Conservation (phyloP, 345 rosid species). For the Gossypium mustelinum region DNA sequence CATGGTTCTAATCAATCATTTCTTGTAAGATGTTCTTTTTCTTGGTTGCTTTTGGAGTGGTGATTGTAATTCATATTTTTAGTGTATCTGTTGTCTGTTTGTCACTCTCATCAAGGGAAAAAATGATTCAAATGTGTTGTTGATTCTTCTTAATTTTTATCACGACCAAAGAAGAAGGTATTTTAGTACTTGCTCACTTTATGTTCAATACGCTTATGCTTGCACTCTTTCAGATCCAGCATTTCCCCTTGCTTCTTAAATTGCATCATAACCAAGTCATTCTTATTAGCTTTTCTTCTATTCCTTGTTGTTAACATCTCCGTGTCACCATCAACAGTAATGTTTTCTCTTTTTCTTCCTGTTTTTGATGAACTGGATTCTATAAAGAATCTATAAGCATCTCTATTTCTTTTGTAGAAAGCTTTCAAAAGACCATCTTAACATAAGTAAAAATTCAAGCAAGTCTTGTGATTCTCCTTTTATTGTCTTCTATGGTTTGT, state of each 20-base stretch:
- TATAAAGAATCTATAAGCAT: neutral
- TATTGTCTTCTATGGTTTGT: neutral
- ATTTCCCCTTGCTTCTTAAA: neutral
- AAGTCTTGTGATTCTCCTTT: neutral
- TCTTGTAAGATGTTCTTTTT: neutral
- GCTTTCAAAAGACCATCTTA: neutral
- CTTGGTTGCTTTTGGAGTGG: neutral
- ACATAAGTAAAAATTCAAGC: neutral
- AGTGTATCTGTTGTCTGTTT: neutral
- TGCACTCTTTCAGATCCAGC: neutral
- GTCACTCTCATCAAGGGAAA: neutral
- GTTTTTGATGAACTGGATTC: too few species aligned
- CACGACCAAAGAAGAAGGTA: neutral
- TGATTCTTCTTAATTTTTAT: neutral
- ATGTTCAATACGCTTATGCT: neutral
- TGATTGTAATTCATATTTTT: neutral
- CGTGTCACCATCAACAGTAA: too few species aligned
- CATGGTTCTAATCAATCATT: too few species aligned
- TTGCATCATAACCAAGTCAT: neutral
- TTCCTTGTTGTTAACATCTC: too few species aligned
- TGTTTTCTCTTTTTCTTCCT: too few species aligned
- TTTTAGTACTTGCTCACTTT: neutral
- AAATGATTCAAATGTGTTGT: neutral
- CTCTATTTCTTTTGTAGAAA: neutral
- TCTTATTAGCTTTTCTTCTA: neutral